A percentile compares a stretch with the other conserved stretches of the same genome.
Conservation (phyloP, 768 basidiomycete species). For the Boletales sp. region DNA sequence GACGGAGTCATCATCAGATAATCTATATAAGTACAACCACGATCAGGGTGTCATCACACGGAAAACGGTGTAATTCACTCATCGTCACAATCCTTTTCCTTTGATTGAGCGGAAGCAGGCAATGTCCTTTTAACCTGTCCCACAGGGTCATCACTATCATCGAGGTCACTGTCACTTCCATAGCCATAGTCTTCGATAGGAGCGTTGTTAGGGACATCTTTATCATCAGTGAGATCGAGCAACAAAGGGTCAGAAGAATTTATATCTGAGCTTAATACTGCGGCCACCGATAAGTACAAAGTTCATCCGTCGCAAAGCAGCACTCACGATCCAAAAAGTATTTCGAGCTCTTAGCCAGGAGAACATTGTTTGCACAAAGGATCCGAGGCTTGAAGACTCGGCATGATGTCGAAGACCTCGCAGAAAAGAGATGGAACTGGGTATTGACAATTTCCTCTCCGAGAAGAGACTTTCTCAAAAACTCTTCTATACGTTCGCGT, state of each 20-base stretch:
- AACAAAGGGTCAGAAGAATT: slow-evolving; percentile 11
- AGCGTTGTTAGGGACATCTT: slow-evolving; percentile 5
- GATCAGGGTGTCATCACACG: background rate
- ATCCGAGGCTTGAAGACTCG: slow-evolving; percentile 16
- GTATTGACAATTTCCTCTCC: slow-evolving; percentile 28
- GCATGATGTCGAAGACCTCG: slow-evolving; percentile 13
- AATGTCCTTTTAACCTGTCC: too few species aligned
- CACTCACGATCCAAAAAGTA: slow-evolving; percentile 28
- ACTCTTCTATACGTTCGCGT: slow-evolving; percentile 15
- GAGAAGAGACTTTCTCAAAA: slow-evolving; percentile 25
- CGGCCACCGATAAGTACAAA: background rate
- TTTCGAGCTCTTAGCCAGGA: slow-evolving; percentile 24
- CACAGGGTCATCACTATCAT: slow-evolving; percentile 19
- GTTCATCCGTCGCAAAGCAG: background rate
- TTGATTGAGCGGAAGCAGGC: background rate
- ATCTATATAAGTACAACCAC: background rate
- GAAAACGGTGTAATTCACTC: background rate
- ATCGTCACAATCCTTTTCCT: background rate
- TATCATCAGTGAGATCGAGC: slow-evolving; percentile 11
- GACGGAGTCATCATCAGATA: slow-evolving; percentile 11
- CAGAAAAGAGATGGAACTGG: slow-evolving; percentile 28
- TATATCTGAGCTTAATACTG: slow-evolving; percentile 15
- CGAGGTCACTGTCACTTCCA: slow-evolving; percentile 34
- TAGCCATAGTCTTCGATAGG: slow-evolving; percentile 27
- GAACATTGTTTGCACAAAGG: slow-evolving; percentile 25